A percentile compares a stretch with the other conserved stretches of the same genome.
Evolutionary conservation across 345 rosid species (phyloP).

Genomic region (Cardamine chenopodiifolia): DNA sequence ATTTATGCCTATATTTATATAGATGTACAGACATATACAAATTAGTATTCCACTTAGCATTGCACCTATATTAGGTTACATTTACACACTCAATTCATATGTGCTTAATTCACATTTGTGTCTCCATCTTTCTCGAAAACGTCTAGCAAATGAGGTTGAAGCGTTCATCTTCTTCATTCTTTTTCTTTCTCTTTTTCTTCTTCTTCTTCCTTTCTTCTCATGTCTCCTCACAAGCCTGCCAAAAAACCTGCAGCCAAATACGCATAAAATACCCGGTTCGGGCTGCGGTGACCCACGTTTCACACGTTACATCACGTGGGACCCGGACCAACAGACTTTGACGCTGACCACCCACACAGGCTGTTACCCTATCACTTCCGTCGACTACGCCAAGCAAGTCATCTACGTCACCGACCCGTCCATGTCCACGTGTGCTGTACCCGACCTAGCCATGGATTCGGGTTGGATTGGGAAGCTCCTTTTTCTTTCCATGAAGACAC

Average conservation of each 20-base stretch:
- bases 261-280: slow-evolving; percentile 65
- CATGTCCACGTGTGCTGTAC: slow-evolving; percentile 89
- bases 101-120: background rate
- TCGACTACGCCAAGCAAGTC: slow-evolving; percentile 66
- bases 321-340: slow-evolving; percentile 52
- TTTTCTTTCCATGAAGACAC: slow-evolving; percentile 74
- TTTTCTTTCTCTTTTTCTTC: background rate
- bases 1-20: background rate
- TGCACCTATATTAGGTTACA: slow-evolving; percentile 24
- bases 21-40: slow-evolving; percentile 7
- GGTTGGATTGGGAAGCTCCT: slow-evolving; percentile 90
- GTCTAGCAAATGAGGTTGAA: slow-evolving; percentile 20
- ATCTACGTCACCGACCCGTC: slow-evolving; percentile 72
- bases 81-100: slow-evolving; percentile 8
- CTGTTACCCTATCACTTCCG: slow-evolving; percentile 62
- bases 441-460: slow-evolving; percentile 79
- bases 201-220: slow-evolving; percentile 38
- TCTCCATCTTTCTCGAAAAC: slow-evolving; percentile 12
- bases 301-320: slow-evolving; percentile 63
- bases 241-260: slow-evolving; percentile 60
- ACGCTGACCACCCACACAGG: slow-evolving; percentile 81
- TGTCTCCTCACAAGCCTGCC: slow-evolving; percentile 65
- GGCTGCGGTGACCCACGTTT: slow-evolving; percentile 92
- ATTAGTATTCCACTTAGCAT: slow-evolving; percentile 6
- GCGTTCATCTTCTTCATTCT: slow-evolving; percentile 6